phyloP scores from a whole-genome alignment of 306 rosid genomes.

The Coriaria nepalensis region DNA sequence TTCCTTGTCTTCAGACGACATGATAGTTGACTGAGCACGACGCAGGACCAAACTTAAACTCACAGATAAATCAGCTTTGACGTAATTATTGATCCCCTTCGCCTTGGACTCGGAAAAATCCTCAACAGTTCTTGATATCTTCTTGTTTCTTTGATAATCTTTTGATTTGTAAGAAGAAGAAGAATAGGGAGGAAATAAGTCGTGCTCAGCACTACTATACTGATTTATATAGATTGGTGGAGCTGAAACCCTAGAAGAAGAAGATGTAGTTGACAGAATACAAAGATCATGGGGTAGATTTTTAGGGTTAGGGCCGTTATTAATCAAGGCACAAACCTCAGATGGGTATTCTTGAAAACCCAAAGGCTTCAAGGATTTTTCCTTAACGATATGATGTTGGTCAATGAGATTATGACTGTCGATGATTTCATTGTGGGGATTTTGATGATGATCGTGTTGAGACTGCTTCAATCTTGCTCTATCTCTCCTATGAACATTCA shows the following conservation, averaged over 20 bases:
- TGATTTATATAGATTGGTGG: conserved; percentile 13
- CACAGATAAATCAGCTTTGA: conserved; percentile 24
- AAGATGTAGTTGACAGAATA: conserved; percentile 19
- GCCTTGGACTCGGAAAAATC: conserved; percentile 12
- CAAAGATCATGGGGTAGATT: conserved; percentile 15
- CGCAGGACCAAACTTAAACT: conserved; percentile 28
- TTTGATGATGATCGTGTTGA: conserved; percentile 19
- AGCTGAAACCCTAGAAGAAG: conserved; percentile 28
- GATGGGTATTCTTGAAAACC: conserved; percentile 28
- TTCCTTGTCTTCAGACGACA: conserved; percentile 6
- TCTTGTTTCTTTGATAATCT: conserved; percentile 3
- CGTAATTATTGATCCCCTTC: conserved; percentile 16
- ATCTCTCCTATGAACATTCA: conserved; percentile 93
- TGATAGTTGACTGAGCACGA: conserved; percentile 10
- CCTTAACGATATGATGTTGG: conserved; percentile 4
- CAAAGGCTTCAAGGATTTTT: conserved; percentile 18
- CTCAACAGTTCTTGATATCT: conserved; percentile 27
- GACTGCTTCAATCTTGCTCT: conserved; percentile 74
- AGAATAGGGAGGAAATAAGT: conserved; percentile 10
- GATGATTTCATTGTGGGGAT: conserved; percentile 17
- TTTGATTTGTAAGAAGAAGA: no score
- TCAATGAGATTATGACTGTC: conserved; percentile 14
- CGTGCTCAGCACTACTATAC: conserved; percentile 10
- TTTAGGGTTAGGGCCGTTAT: conserved; percentile 43
- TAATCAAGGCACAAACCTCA: conserved; percentile 33